Percentiles rank a stretch among this genome's conserved stretches.
Evolutionary conservation across 2,329 filamentous ascomycete species (phyloP).

Genomic region (Teratosphaeriaceae sp.): DNA sequence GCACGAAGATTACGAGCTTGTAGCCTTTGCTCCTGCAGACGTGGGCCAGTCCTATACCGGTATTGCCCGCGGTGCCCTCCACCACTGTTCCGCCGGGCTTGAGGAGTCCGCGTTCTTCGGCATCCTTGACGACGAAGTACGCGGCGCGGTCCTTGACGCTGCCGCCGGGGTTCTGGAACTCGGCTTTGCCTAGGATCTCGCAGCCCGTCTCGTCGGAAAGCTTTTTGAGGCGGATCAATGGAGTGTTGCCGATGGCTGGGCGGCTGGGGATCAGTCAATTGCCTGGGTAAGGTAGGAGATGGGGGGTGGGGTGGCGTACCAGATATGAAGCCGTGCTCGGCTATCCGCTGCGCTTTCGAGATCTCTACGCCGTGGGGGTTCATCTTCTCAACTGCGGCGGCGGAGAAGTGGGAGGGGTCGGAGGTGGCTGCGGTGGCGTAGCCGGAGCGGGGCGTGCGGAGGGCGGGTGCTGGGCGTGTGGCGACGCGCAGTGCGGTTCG

Average conservation of each 20-base stretch:
- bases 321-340: slow-evolving; percentile 68
- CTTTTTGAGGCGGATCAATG: slow-evolving; percentile 80
- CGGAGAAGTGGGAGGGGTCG: slow-evolving; percentile 11
- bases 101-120: slow-evolving; percentile 79
- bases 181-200: slow-evolving; percentile 90
- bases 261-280: slow-evolving; percentile 18
- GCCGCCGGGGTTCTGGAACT: slow-evolving; percentile 97
- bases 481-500: slow-evolving; percentile 19
- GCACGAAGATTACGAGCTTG: slow-evolving; percentile 98
- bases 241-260: slow-evolving; percentile 92
- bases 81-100: slow-evolving; percentile 86
- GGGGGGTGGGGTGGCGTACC: slow-evolving; percentile 47
- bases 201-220: slow-evolving; percentile 89
- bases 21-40: slow-evolving; percentile 91
- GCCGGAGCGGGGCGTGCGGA: slow-evolving; percentile 16
- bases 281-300: not conserved
- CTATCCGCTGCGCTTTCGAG: slow-evolving; percentile 71
- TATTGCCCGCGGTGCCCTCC: slow-evolving; percentile 96
- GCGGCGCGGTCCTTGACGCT: slow-evolving; percentile 95
- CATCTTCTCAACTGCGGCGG: slow-evolving; percentile 19
- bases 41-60: slow-evolving; percentile 93
- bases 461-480: slow-evolving; percentile 15
- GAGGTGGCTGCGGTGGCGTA: slow-evolving; percentile 16
- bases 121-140: slow-evolving; percentile 87
- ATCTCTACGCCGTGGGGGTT: slow-evolving; percentile 54